Evolutionary conservation across 2,329 filamentous ascomycete genomes (phyloP).

Genomic region (Diaporthe velutina): DNA sequence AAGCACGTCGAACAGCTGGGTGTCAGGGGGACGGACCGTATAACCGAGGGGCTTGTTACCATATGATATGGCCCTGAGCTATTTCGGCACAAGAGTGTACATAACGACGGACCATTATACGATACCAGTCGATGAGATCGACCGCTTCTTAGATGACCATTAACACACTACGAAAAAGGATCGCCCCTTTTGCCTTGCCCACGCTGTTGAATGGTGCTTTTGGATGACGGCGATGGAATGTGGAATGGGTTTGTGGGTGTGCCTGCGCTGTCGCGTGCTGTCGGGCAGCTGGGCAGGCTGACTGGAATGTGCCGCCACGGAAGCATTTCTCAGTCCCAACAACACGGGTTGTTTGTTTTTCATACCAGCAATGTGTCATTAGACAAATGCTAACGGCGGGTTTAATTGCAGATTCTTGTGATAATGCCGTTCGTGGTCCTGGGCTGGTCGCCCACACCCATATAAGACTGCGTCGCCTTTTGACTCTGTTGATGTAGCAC

Average conservation of each 20-base stretch:
- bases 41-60: slow-evolving; percentile 18
- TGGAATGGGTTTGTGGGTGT: not conserved
- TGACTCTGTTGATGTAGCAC: not conserved
- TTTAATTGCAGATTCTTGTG: slow-evolving; percentile 33
- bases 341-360: slow-evolving; percentile 30
- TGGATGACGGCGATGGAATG: slow-evolving; percentile 21
- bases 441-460: not conserved
- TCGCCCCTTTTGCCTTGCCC: slow-evolving; percentile 1
- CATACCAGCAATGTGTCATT: slow-evolving; percentile 25
- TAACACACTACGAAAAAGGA: slow-evolving; percentile 24
- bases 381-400: not conserved
- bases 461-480: slow-evolving; percentile 1
- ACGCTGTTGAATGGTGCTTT: not conserved
- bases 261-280: slow-evolving; percentile 5
- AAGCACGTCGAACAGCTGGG: slow-evolving; percentile 30
- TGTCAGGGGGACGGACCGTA: slow-evolving; percentile 13
- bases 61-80: slow-evolving; percentile 18
- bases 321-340: slow-evolving; percentile 30
- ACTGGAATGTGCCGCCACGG: slow-evolving; percentile 15
- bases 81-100: slow-evolving; percentile 36
- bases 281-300: not conserved
- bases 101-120: slow-evolving; percentile 39
- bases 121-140: slow-evolving; percentile 36
- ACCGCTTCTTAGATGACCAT: slow-evolving; percentile 29
- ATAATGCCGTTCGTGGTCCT: not conserved